Evolutionary conservation across 352 stramenopile species (phyloP), one percentile per base, ranked within the genome.

Genomic region (Pythium vanterpoolii): DNA sequence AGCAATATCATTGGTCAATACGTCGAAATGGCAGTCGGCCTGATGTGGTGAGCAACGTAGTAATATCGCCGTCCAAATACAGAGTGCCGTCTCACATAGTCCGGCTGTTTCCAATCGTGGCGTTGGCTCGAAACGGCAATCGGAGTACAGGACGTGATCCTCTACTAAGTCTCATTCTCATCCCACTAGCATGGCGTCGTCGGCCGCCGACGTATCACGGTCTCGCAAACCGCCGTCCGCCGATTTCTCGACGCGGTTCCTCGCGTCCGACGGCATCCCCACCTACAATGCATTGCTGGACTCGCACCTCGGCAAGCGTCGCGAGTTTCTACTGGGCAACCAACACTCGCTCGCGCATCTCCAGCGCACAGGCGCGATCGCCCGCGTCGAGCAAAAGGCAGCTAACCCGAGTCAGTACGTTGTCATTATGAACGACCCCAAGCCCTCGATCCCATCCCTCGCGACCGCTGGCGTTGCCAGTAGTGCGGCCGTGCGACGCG

Each of bases 281-380:
- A 71, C 68, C 45, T 91, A 89, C 53, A 91, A 91, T 46, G 82
- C 82, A 27, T 56, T 91, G 31, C 64, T 91, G 33, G 79, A 91
- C 57, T 52, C 38, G 21, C 64, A 86, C 40, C 36, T 91, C 9
- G 77, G 79, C 24, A 85, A 87, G 48, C 77, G 76, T 21, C 79
- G 79, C 30, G 79, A 86, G 58, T 89, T 79, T 16, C 53, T 91
- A 14, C 72, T 91, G 0, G 81, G 78, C 36, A 89, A 87, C 50
- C 73, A 69, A 5, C 66, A 77, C 16, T 76, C 79, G 9, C 60
- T 91, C 5, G 57, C 69, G 57, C 51, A 87, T 19, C 69, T 91
- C 38, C 75, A 91, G 51, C 79, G 74, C 16, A 90, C 81, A 1
- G 81, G 81, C 28, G 81, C 81, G 2, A 79, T 90, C 34, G 68